Evolutionary conservation across 1,139 yeast genomes (phyloP), one percentile per base, ranked within the genome.

Genomic region (Pneumocystis murina): DNA sequence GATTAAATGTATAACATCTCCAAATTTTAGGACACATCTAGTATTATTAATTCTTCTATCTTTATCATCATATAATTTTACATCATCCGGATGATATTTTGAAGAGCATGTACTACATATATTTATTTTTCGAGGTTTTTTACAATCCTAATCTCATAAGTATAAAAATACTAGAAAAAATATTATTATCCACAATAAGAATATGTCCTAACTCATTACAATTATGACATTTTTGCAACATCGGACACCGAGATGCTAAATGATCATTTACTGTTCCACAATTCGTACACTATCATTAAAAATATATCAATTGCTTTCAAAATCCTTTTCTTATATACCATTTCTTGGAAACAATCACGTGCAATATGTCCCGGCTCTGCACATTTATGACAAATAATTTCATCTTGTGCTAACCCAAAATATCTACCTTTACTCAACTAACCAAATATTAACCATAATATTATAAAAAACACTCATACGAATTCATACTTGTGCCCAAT

Each of bases 261-360:
- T 64, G 66, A 35, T 62, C 64, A 17, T 63, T 64, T 14, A 64
- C 43, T 2, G 65, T 64, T 17, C 66, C 66, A 30, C 66, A 64
- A n/a, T 64, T 64, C 16, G 62, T 60, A 58, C 66, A 64, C 39
- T 60, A 57, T 6, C 17, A 39, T 3, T 40, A 8, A 17, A 24
- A 48, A 48, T 48, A 24, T 14, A 24, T 48, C 4, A 48, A 16
- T 12, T 14, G 8, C 28, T 3, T 3, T n/a, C 28, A 48, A 48
- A 48, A 6, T 2, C 3, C 10, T 12, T 6, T 5, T 24, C 3
- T 12, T 24, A 48, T n/a, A 48, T 48, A 48, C 55, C 55, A 48
- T 48, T 48, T 48, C 55, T 48, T 24, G 30, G 6, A 64, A 62
- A 38, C 65, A 64, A 35, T 62, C 62, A 39, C 59, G 61, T 12